These are phyloP conservation scores for Ormosia semicastrata DNA, from an alignment of 306 rosid species.

Conservation along the genomic window DNA sequence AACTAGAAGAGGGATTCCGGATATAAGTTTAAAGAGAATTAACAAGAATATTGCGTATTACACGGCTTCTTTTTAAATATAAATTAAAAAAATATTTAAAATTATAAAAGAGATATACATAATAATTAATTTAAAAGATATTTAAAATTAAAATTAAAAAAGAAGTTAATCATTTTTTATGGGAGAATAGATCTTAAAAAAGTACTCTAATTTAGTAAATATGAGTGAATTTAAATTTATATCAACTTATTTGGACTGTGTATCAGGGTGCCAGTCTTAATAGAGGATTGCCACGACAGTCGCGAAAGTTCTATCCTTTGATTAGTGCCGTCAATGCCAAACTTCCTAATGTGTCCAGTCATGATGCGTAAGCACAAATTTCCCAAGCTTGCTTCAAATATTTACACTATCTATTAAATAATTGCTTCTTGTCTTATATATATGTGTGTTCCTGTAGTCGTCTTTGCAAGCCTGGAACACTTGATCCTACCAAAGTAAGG, in stretches of 20 bases:
- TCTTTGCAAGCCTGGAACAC: conserved; percentile 36
- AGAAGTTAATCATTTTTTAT: too few relatives aligned
- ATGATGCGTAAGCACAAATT: conserved; percentile 43
- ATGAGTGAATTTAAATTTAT: background rate
- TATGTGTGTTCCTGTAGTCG: background rate
- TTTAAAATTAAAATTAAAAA: too few relatives aligned
- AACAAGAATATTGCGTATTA: too few relatives aligned
- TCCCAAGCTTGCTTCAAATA: background rate
- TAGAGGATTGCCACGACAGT: background rate
- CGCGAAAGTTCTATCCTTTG: conserved; percentile 27
- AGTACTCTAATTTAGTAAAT: too few relatives aligned
- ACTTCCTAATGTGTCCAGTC: background rate
- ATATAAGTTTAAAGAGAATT: background rate
- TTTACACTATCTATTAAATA: background rate
- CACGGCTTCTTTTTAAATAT: background rate
- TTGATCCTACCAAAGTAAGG: conserved; percentile 48
- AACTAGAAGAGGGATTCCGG: background rate
- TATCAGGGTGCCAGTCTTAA: conserved; percentile 57
- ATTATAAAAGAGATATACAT: too few relatives aligned
- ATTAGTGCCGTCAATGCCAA: conserved; percentile 36
- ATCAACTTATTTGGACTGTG: background rate
- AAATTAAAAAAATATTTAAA: too few relatives aligned
- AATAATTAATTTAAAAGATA: too few relatives aligned
- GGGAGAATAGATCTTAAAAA: too few relatives aligned
- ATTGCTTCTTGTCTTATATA: background rate